Evolutionary conservation across 2,329 filamentous ascomycete genomes (phyloP), one percentile per base, ranked within the genome.

Genomic region (Canariomyces notabilis): DNA sequence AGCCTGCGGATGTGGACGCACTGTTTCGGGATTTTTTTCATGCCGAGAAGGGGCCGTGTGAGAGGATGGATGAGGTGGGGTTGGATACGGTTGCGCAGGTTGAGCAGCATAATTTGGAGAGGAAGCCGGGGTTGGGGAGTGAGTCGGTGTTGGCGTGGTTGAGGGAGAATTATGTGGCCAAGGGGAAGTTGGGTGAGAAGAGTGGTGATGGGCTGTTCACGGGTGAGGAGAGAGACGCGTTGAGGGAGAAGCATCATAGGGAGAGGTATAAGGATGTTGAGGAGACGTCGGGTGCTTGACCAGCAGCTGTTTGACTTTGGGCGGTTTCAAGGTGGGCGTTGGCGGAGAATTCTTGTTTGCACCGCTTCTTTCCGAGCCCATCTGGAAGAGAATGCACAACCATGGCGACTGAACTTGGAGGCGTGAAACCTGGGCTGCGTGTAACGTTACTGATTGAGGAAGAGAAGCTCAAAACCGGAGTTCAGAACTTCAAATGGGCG

Each of bases 21-120:
- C 50, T 65, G 19, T 65, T 62, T 34, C 48, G 56, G 1, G 57
- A 61, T 32, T 63, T 63, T 22, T 59, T 64, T 41, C 57, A 61
- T 21, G 58, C 57, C 1, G 52, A 57, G 16, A 57, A 59, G 40
- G 59, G 58, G 0, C 63, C 64, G 0, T 65, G 63, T 18, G 54
- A 55, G 52, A 49, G 57, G 45, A 66, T 65, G 63, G 63, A 66
- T 15, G 58, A 59, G 34, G 57, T 65, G 1, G 63, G 63, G 1
- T 37, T 66, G 14, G 63, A 66, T 36, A 63, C 56, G 1, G 58
- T 66, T 1, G 59, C 57, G 14, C 49, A 56, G 12, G 61, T 64
- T 2, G 62, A 65, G 53, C 39, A 44, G 31, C 59, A 60, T 31
- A 49, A 57, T 16, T 31, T 59, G 20, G 49, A 57, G 42, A 40